A percentile compares a stretch with the other conserved stretches of the same genome.
phyloP scores from a whole-genome alignment of 352 stramenopile species.

The Sclerospora graminicola region DNA sequence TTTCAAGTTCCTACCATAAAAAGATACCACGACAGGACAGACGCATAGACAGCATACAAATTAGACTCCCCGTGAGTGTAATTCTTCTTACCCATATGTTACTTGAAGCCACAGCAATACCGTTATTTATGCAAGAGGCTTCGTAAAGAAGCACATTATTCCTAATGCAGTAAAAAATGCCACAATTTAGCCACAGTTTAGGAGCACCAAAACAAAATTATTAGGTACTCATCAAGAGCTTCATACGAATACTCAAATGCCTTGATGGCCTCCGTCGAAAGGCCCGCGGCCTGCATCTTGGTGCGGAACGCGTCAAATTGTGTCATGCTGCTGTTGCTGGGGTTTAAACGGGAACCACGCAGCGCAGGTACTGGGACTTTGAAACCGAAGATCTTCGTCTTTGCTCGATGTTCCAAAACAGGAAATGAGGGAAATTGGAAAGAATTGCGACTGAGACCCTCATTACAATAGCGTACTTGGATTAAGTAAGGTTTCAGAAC shows the following conservation, averaged over 20 bases:
- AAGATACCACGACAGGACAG: no score
- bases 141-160: no score
- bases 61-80: no score
- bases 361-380: conserved; percentile 20
- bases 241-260: conserved; percentile 97
- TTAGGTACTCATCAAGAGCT: no score
- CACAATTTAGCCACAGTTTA: no score
- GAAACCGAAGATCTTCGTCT: conserved; percentile 32
- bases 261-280: conserved; percentile 93
- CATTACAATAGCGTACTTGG: conserved; percentile 9
- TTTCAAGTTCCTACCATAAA: no score
- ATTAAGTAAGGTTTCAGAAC: not conserved
- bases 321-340: conserved; percentile 31
- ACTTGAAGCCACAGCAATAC: no score
- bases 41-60: no score
- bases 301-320: conserved; percentile 77
- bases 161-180: no score
- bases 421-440: conserved; percentile 21
- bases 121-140: no score
- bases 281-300: conserved; percentile 95
- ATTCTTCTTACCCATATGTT: no score
- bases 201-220: no score
- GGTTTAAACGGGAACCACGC: conserved; percentile 16
- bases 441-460: conserved; percentile 9
- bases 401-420: conserved; percentile 24